phyloP scores from a whole-genome alignment of 306 rosid genomes.

The Cotoneaster glaucophyllus region DNA sequence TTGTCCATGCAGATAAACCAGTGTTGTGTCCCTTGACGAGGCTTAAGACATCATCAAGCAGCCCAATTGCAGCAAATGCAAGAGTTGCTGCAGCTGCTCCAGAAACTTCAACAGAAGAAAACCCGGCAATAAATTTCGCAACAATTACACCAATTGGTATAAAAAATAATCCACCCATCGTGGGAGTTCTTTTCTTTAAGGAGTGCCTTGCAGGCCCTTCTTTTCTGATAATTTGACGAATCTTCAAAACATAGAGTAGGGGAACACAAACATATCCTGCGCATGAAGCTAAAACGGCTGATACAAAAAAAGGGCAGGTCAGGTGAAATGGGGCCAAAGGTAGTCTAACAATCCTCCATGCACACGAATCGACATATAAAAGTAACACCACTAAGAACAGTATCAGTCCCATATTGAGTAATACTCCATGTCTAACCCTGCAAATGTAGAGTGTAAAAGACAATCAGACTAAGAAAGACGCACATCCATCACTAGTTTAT shows the following conservation, averaged over 20 bases:
- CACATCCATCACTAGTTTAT: background rate
- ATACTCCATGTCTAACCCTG: conserved; percentile 66
- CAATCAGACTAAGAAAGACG: conserved; percentile 15
- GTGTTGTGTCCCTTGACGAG: conserved; percentile 45
- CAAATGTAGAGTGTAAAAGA: conserved; percentile 20
- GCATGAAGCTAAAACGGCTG: conserved; percentile 63
- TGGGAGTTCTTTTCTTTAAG: conserved; percentile 54
- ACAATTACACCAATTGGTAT: conserved; percentile 73
- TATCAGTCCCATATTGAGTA: conserved; percentile 56
- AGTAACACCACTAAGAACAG: conserved; percentile 49
- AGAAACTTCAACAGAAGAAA: conserved; percentile 63
- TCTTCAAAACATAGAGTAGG: conserved; percentile 47
- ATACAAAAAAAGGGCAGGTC: conserved; percentile 72
- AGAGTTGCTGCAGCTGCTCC: conserved; percentile 67
- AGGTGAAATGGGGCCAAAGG: conserved; percentile 74
- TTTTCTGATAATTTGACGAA: conserved; percentile 50
- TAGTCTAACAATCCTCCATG: conserved; percentile 81
- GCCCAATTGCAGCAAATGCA: conserved; percentile 85
- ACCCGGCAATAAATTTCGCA: conserved; percentile 45
- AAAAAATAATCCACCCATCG: conserved; percentile 90
- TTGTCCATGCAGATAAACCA: conserved; percentile 52
- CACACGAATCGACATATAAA: conserved; percentile 81
- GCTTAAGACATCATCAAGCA: conserved; percentile 60
- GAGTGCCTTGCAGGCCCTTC: conserved; percentile 48
- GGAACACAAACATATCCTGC: conserved; percentile 88